A percentile compares a stretch with the other conserved stretches of the same genome.
These are phyloP conservation scores for Coprinopsis sp. DNA, from an alignment of 768 basidiomycete species.

Conservation along the genomic window DNA sequence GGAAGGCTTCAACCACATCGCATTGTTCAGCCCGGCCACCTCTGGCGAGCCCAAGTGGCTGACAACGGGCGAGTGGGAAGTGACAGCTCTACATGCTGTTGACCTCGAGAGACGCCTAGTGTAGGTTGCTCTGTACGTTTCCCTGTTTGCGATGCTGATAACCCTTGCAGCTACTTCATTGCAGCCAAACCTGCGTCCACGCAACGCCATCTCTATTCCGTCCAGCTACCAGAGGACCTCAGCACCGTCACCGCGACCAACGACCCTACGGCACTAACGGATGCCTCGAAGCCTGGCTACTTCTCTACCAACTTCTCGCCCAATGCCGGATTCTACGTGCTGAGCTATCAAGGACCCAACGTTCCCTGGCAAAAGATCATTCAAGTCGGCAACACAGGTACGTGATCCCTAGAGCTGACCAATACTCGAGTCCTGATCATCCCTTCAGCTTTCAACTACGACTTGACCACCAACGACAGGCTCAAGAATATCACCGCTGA, in stretches of 20 bases:
- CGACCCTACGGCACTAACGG: conserved; percentile 49
- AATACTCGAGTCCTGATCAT: neutral
- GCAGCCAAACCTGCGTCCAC: conserved; percentile 80
- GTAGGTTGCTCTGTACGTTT: conserved; percentile 40
- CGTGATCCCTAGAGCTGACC: conserved; percentile 10
- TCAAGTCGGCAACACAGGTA: conserved; percentile 42
- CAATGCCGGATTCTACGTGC: conserved; percentile 75
- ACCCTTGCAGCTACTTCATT: conserved; percentile 69
- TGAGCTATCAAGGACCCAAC: conserved; percentile 75
- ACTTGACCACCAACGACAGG: conserved; percentile 65
- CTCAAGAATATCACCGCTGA: conserved; percentile 59
- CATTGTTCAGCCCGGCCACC: conserved; percentile 78
- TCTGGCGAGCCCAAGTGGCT: conserved; percentile 72
- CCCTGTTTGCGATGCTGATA: neutral
- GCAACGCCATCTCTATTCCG: conserved; percentile 80
- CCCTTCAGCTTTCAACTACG: conserved; percentile 51
- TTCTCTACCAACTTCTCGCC: conserved; percentile 80
- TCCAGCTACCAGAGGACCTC: conserved; percentile 50
- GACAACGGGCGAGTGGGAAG: conserved; percentile 89
- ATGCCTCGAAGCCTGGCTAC: conserved; percentile 47
- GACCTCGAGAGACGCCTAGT: conserved; percentile 64
- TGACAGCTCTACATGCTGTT: conserved; percentile 71
- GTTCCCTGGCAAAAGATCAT: conserved; percentile 86
- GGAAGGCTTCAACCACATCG: conserved; percentile 89
- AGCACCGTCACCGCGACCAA: conserved; percentile 27